Evolutionary conservation across 2,329 filamentous ascomycete species (phyloP).

Genomic region (Trichoderma breve): DNA sequence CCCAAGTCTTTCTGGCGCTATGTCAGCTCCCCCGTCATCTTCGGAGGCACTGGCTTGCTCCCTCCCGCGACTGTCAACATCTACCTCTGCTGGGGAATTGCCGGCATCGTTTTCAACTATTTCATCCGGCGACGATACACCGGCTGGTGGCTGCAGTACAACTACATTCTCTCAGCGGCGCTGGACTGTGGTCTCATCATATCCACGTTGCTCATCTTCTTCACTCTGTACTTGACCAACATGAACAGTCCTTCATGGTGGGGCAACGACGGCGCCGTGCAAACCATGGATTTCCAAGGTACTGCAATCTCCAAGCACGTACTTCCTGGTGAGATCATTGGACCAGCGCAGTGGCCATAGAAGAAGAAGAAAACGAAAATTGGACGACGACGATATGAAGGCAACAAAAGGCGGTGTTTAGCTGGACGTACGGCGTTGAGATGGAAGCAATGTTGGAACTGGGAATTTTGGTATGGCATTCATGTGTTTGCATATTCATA

Average conservation of each 20-base stretch:
- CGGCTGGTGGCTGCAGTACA: conserved; percentile 77
- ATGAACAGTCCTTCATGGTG: conserved; percentile 60
- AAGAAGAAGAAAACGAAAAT: not conserved
- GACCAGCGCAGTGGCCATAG: conserved; percentile 46
- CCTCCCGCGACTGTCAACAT: conserved; percentile 70
- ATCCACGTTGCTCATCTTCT: conserved; percentile 67
- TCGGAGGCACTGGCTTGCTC: conserved; percentile 60
- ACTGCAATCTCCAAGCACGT: conserved; percentile 45
- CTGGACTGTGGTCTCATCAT: conserved; percentile 67
- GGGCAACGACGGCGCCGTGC: conserved; percentile 51
- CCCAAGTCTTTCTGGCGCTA: conserved; percentile 63
- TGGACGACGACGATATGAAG: not conserved
- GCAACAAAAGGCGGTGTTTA: not conserved
- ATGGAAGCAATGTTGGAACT: not conserved
- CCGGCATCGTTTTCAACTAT: conserved; percentile 68
- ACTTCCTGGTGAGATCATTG: conserved; percentile 48
- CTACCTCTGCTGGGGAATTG: conserved; percentile 68
- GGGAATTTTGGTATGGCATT: not conserved
- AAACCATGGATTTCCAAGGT: conserved; percentile 47
- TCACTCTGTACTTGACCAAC: conserved; percentile 61
- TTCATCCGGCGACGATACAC: conserved; percentile 62
- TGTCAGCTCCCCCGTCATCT: conserved; percentile 66
- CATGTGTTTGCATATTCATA: not conserved
- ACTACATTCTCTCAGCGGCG: conserved; percentile 71
- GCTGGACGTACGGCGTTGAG: conserved; percentile 15